Evolutionary conservation across 768 basidiomycete species (phyloP).

Genomic region (Pleurotus citrinopileatus): DNA sequence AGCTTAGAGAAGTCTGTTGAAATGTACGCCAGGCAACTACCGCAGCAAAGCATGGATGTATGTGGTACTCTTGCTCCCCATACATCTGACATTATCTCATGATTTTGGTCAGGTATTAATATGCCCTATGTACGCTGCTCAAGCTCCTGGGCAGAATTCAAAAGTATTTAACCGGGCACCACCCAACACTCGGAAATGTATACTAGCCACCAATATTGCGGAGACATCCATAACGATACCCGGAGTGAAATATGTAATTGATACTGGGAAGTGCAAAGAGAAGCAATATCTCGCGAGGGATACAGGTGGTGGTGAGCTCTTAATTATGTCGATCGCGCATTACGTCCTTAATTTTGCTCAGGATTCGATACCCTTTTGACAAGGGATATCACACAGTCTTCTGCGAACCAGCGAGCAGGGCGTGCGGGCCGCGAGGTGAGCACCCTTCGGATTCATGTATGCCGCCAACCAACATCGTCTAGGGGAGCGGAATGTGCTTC

Average conservation of each 20-base stretch:
- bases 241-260: constrained; percentile 92
- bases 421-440: constrained; percentile 91
- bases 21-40: constrained; percentile 66
- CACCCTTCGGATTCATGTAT: not conserved
- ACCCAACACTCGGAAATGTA: constrained; percentile 77
- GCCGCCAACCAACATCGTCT: constrained; percentile 4
- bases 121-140: constrained; percentile 84
- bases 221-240: constrained; percentile 98
- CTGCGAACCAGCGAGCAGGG: constrained; percentile 91
- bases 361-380: constrained; percentile 88
- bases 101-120: constrained; percentile 53
- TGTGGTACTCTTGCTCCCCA: constrained; percentile 16
- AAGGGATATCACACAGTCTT: constrained; percentile 83
- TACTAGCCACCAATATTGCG: constrained; percentile 96
- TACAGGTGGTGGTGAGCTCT: constrained; percentile 59
- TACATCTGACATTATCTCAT: not conserved
- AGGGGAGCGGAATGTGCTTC: constrained; percentile 87
- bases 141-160: constrained; percentile 73
- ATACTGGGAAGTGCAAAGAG: constrained; percentile 95
- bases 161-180: constrained; percentile 73
- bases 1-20: constrained; percentile 74
- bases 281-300: constrained; percentile 76
- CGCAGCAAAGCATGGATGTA: constrained; percentile 52
- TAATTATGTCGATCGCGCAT: not conserved
- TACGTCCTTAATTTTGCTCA: constrained; percentile 21